Conservation (phyloP, 192 early-diverging fungal genomes). For the Linnemannia schmuckeri region DNA sequence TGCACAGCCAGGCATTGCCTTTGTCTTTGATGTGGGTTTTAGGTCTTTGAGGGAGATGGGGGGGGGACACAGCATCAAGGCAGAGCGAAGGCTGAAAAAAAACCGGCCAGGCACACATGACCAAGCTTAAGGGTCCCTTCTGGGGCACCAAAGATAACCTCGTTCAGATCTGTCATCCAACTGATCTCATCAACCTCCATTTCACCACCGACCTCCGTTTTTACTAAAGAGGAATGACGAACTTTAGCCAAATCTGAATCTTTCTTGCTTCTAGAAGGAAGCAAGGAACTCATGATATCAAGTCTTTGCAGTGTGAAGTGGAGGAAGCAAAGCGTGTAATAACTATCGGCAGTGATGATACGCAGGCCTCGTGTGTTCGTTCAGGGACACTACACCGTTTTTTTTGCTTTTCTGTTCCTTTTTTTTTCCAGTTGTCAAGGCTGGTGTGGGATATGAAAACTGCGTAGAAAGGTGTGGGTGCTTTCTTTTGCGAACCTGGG, state of each 20-base stretch:
- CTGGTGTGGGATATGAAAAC: too few species aligned
- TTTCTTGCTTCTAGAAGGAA: neutral
- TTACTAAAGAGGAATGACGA: slow-evolving; percentile 3
- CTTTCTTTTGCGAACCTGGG: neutral
- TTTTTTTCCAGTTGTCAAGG: too few species aligned
- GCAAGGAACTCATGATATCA: neutral
- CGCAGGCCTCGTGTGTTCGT: neutral
- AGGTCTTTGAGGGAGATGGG: neutral
- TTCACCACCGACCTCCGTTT: slow-evolving; percentile 1
- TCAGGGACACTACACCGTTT: too few species aligned
- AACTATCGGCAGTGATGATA: neutral
- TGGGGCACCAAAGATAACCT: neutral
- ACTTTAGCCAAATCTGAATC: slow-evolving; percentile 3
- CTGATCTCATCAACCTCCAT: slow-evolving; percentile 3
- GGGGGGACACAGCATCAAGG: neutral
- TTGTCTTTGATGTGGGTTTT: neutral
- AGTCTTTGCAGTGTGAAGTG: slow-evolving; percentile 6
- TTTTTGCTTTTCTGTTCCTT: too few species aligned
- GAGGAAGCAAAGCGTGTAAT: neutral
- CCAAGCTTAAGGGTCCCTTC: neutral
- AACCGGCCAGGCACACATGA: too few species aligned
- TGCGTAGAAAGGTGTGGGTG: neutral
- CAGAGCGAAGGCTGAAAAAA: too few species aligned
- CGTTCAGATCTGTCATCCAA: neutral
- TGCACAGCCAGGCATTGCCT: neutral